Base-by-base conservation (phyloP, 2,329 filamentous ascomycete genomes). In the Thyridium curvatum region DNA sequence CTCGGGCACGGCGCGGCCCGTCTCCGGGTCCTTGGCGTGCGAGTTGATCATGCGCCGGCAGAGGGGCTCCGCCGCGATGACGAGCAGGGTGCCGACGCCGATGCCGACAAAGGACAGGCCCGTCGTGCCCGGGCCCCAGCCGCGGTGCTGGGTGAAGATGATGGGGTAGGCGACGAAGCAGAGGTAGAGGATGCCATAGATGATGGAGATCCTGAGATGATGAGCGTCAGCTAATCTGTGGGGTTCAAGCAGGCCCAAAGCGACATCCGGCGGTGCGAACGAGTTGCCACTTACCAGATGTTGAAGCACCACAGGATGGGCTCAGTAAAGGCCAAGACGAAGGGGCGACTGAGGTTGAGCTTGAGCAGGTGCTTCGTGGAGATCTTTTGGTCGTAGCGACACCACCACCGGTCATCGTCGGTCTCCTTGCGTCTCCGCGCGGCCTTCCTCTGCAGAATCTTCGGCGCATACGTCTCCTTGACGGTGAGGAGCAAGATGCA, bases 151-250 rank as follows among this genome's bases (percentile, higher is more conserved):
- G 10, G 72, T 69, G 61, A 93, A 95, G 41, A 94, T 84, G 42
- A 94, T 84, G 0, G 89, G 89, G 57, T 94, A 94, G 12, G 86
- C 87, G 13, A 94, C 83, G 64, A 95, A 95, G 61, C 87, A 94
- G 26, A 95, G 78, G 53, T 90, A 88, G 2, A 96, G 69, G 31
- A 94, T 88, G 14, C 81, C 86, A 57, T 95, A 95, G 29, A 94
- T 78, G 30, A 94, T 66, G 1, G 85, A 91, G 55, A 90, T 84
- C 65, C 81, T 84, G 32, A 34, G 8, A 14, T n/a, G n/a, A n/a
- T n/a, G 21, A 6, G 21, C 10, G 21, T 26, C 21, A 26, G 21
- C 10, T 10, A 26, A 6, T 26, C 21, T 6, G 29, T 39, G 30
- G n/a, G n/a, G n/a, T n/a, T n/a, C n/a, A n/a, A 34, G 30, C 3